phyloP scores from a whole-genome alignment of 148 eudicot genomes.

The Selenicereus undatus region DNA sequence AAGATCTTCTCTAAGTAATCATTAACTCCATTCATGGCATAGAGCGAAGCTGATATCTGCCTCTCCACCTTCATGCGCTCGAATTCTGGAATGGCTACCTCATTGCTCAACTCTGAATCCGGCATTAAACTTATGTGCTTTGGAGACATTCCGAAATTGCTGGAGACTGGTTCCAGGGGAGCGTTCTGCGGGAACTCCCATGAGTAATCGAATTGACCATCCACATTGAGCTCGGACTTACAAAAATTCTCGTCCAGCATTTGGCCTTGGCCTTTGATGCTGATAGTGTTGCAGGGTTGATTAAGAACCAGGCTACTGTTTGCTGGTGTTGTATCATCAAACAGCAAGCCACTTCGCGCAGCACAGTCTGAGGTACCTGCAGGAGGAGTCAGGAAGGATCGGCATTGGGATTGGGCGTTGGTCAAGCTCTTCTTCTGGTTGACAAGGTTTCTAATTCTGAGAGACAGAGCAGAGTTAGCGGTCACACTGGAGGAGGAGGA shows the following conservation, averaged over 20 bases:
- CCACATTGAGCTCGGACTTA: conserved; percentile 35
- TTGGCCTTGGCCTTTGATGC: conserved; percentile 8
- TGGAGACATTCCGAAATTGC: not conserved
- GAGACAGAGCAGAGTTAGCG: conserved; percentile 43
- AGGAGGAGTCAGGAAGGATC: not conserved
- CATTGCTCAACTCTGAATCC: conserved; percentile 10
- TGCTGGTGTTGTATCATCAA: not conserved
- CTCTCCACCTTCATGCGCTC: conserved; percentile 53
- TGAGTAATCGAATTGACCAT: conserved; percentile 21
- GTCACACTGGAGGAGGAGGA: not conserved
- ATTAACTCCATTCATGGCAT: conserved; percentile 49
- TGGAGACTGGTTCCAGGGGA: conserved; percentile 7
- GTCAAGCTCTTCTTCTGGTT: conserved; percentile 33
- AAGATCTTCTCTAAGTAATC: conserved; percentile 40
- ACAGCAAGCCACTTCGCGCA: not conserved
- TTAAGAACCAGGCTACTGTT: conserved; percentile 10
- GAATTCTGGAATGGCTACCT: conserved; percentile 30
- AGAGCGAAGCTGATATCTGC: conserved; percentile 55
- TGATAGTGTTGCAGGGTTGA: not conserved
- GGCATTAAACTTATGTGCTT: not conserved
- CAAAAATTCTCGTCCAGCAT: conserved; percentile 20
- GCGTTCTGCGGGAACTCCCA: conserved; percentile 18
- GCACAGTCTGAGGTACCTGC: not conserved
- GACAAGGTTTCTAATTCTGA: conserved; percentile 50
- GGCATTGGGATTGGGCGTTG: conserved; percentile 19